A percentile compares a stretch with the other conserved stretches of the same genome.
Evolutionary conservation across 176 grass and related monocot genomes (phyloP).

Genomic region (Pharus latifolius): DNA sequence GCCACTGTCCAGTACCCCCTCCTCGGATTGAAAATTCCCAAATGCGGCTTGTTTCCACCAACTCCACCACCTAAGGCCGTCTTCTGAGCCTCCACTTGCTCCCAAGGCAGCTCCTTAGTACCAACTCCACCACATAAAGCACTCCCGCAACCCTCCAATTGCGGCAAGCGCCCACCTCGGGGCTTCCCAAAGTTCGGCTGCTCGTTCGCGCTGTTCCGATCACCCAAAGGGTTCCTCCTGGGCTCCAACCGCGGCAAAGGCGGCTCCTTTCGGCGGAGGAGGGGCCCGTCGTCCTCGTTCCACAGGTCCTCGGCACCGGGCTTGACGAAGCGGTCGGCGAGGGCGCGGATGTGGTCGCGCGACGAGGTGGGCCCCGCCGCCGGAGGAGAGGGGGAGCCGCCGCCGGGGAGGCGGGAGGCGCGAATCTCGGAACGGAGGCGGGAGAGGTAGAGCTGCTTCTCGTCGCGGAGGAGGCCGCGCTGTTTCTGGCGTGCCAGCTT

Average conservation of each 20-base stretch:
- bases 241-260: too few relatives aligned
- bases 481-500: constrained; percentile 73
- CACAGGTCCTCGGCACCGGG: constrained; percentile 74
- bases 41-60: not conserved
- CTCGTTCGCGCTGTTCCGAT: not conserved
- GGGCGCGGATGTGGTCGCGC: constrained; percentile 51
- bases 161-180: not conserved
- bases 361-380: constrained; percentile 23
- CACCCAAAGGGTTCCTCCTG: not conserved
- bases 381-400: not conserved
- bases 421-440: constrained; percentile 68
- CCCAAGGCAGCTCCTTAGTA: constrained; percentile 15
- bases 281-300: constrained; percentile 81
- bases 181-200: not conserved
- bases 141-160: constrained; percentile 21
- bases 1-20: constrained; percentile 11
- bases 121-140: not conserved
- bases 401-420: constrained; percentile 22
- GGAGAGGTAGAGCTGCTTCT: constrained; percentile 82
- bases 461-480: constrained; percentile 53
- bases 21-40: constrained; percentile 18
- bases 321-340: constrained; percentile 66
- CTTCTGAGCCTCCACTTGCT: not conserved
- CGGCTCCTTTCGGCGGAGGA: constrained; percentile 3
- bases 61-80: not conserved